Conservation (phyloP, 2,329 filamentous ascomycete genomes). For the Ceratocystis destructans region DNA sequence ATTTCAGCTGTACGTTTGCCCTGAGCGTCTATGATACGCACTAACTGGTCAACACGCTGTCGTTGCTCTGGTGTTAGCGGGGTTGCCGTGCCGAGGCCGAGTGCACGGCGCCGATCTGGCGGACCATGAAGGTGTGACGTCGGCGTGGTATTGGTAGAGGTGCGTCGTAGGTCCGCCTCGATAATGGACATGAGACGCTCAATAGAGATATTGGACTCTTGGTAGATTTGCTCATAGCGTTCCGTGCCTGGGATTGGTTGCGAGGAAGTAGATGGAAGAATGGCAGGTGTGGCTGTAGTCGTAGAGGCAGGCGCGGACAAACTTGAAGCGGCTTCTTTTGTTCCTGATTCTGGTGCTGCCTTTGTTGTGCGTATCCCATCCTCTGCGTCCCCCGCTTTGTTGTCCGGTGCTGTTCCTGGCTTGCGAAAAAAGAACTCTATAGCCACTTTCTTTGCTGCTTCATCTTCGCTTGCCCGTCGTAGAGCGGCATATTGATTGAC, state of each 20-base stretch:
- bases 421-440: conserved; percentile 18
- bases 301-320: background rate
- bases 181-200: conserved; percentile 25
- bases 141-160: conserved; percentile 20
- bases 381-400: too few relatives aligned
- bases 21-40: conserved; percentile 17
- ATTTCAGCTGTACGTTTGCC: conserved; percentile 21
- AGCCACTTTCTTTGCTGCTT: conserved; percentile 14
- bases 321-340: background rate
- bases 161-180: conserved; percentile 25
- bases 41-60: conserved; percentile 17
- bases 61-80: conserved; percentile 13
- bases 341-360: background rate
- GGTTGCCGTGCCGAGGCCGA: conserved; percentile 15
- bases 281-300: background rate
- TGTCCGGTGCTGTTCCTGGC: conserved; percentile 3
- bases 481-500: conserved; percentile 11
- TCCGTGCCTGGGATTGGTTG: conserved; percentile 15
- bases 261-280: background rate
- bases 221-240: conserved; percentile 19
- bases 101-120: conserved; percentile 11
- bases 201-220: conserved; percentile 18
- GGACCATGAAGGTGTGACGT: conserved; percentile 3
- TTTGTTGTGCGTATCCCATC: background rate
- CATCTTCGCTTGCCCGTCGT: conserved; percentile 14